Evolutionary conservation across 257 asterid genomes (phyloP), one percentile per base, ranked within the genome.

Genomic region (Solanum tarijense): DNA sequence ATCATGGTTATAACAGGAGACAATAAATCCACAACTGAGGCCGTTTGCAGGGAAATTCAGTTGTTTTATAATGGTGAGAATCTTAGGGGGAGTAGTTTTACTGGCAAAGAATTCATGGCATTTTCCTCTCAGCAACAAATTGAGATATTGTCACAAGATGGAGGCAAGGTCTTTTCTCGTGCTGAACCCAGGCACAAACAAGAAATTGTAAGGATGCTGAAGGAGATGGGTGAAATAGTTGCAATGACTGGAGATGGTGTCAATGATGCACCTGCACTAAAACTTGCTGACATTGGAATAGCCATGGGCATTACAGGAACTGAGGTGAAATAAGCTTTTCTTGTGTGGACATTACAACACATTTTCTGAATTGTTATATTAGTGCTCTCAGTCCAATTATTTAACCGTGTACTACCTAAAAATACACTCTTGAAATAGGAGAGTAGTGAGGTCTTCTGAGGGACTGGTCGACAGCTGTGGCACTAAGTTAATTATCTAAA

Each of bases 161-260:
- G 99, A 9, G 99, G 98, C 34, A 92, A 90, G 90, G 96, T 96
- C 36, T 94, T 96, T 87, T 96, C 99, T 75, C 90, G 99, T 87
- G 98, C 98, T 21, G 99, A 96, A 89, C 99, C 99, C 29, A 91
- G 91, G 87, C 99, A 96, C 89, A 96, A 96, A 90, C 99, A 96
- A 88, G 98, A 96, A 62, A 95, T 96, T 35, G 98, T 96, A 86
- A 90, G 98, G 92, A 90, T 95, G 91, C 94, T 96, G 36, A 95
- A 95, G 91, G 98, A 93, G 48, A 91, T 91, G 93, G 98, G 96
- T 6, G 98, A 95, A 90, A 86, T 96, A 55, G 99, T 96, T 90
- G 98, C 99, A 16, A 96, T 96, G 98, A 96, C 98, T 46, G 99
- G 99, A 39, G 99, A 96, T 88, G 99, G 99, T 23, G 98, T 96